phyloP scores from a whole-genome alignment of 371 early-diverging fungal species.

The Syncephalastrum contaminatum region DNA sequence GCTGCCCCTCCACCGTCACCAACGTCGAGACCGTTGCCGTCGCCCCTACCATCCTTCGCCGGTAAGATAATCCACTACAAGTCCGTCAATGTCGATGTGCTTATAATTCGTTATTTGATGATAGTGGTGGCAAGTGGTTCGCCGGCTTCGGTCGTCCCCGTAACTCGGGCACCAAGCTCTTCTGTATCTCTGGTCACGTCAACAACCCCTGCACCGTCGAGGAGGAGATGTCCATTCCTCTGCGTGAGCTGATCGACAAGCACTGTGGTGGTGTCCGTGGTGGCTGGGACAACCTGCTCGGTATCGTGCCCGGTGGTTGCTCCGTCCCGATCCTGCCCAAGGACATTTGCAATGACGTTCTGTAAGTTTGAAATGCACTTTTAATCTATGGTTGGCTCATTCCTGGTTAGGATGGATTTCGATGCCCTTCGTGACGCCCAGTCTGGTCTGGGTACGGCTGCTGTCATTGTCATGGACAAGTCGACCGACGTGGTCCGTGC shows the following conservation, averaged over 20 bases:
- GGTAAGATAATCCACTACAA: slow-evolving; percentile 28
- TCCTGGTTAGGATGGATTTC: slow-evolving; percentile 84
- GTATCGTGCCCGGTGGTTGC: slow-evolving; percentile 96
- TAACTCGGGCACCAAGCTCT: slow-evolving; percentile 95
- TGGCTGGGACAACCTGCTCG: slow-evolving; percentile 98
- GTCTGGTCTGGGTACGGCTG: slow-evolving; percentile 78
- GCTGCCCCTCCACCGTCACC: slow-evolving; percentile 97
- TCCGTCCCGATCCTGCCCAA: slow-evolving; percentile 94
- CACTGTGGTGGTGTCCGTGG: slow-evolving; percentile 97
- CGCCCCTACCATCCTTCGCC: slow-evolving; percentile 93
- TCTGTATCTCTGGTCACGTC: slow-evolving; percentile 97
- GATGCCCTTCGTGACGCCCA: slow-evolving; percentile 93
- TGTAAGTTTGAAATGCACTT: too few species aligned
- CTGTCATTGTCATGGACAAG: slow-evolving; percentile 98
- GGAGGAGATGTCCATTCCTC: slow-evolving; percentile 97
- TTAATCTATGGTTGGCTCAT: too few species aligned
- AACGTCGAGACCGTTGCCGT: slow-evolving; percentile 98
- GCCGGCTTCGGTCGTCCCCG: slow-evolving; percentile 91
- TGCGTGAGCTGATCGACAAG: slow-evolving; percentile 91
- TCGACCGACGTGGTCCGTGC: slow-evolving; percentile 87
- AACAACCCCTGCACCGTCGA: slow-evolving; percentile 97
- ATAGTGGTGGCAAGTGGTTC: slow-evolving; percentile 91
- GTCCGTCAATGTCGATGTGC: too few species aligned
- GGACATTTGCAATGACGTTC: slow-evolving; percentile 83
- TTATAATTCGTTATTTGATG: too few species aligned